Conservation (phyloP, 768 basidiomycete species). For the Rhodotorula babjevae region DNA sequence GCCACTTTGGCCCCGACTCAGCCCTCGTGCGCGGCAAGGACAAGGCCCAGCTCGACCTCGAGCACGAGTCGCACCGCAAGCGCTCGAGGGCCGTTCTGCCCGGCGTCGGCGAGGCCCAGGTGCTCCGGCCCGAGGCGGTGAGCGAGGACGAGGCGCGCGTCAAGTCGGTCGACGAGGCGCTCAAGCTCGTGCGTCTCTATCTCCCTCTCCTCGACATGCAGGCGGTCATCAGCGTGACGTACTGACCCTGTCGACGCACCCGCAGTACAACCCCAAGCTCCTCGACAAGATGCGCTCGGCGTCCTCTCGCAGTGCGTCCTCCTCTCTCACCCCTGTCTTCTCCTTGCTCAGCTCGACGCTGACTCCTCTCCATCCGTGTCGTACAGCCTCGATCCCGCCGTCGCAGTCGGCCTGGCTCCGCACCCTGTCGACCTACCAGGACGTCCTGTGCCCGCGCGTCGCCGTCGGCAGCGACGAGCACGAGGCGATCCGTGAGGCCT, state of each 20-base stretch:
- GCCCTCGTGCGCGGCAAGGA: conserved; percentile 1
- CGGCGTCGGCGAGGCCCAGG: background rate
- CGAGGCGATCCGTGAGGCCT: conserved; percentile 61
- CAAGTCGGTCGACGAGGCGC: conserved; percentile 1
- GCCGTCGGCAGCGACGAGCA: conserved; percentile 58
- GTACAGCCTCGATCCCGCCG: background rate
- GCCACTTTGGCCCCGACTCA: conserved; percentile 15
- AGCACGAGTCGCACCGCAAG: background rate
- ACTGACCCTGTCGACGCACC: too few relatives aligned
- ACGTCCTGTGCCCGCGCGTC: conserved; percentile 68
- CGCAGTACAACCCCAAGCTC: conserved; percentile 36
- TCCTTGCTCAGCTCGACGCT: background rate
- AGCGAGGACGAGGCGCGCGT: background rate
- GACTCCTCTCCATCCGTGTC: background rate
- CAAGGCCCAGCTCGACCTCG: background rate
- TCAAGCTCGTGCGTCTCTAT: conserved; percentile 3
- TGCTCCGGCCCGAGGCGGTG: conserved; percentile 1
- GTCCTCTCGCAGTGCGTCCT: conserved; percentile 1
- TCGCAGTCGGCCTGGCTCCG: conserved; percentile 17
- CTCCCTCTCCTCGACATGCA: background rate
- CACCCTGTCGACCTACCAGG: conserved; percentile 55
- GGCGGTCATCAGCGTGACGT: background rate
- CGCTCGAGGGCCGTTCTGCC: conserved; percentile 3
- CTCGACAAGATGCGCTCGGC: conserved; percentile 30
- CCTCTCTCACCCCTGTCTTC: background rate